phyloP scores from a whole-genome alignment of 768 basidiomycete species.

The Tylopilus vinaceipallidus region DNA sequence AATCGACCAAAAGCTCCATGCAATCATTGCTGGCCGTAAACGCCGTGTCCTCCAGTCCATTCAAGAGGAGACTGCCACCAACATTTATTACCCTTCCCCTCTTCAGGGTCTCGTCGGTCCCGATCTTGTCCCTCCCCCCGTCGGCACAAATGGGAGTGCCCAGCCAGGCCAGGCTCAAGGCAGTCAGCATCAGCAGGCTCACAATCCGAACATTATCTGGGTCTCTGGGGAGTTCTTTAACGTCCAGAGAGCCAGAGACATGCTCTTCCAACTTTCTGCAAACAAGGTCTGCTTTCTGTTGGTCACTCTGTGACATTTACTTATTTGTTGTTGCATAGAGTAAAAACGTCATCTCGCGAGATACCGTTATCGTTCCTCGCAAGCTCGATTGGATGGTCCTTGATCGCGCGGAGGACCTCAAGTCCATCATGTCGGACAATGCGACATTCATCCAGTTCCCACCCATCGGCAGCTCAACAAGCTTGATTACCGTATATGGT shows the following conservation, averaged over 20 bases:
- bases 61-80: conserved; percentile 96
- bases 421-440: conserved; percentile 92
- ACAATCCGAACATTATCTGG: conserved; percentile 81
- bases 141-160: conserved; percentile 35
- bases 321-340: conserved; percentile 46
- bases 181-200: conserved; percentile 35
- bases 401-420: conserved; percentile 93
- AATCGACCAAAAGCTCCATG: conserved; percentile 92
- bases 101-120: conserved; percentile 82
- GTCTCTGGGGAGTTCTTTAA: conserved; percentile 98
- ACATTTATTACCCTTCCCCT: conserved; percentile 92
- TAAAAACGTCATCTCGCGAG: conserved; percentile 85
- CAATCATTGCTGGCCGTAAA: conserved; percentile 88
- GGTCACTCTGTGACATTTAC: not conserved
- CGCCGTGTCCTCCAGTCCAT: conserved; percentile 85
- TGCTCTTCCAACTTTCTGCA: conserved; percentile 85
- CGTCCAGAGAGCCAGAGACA: conserved; percentile 91
- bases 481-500: conserved; percentile 90
- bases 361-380: conserved; percentile 91
- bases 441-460: conserved; percentile 95
- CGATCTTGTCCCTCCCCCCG: conserved; percentile 45
- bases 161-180: conserved; percentile 25
- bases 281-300: conserved; percentile 59
- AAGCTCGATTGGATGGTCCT: conserved; percentile 99
- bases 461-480: conserved; percentile 87